phyloP scores from a whole-genome alignment of 129 eudicot genomes.

The Centella asiatica region DNA sequence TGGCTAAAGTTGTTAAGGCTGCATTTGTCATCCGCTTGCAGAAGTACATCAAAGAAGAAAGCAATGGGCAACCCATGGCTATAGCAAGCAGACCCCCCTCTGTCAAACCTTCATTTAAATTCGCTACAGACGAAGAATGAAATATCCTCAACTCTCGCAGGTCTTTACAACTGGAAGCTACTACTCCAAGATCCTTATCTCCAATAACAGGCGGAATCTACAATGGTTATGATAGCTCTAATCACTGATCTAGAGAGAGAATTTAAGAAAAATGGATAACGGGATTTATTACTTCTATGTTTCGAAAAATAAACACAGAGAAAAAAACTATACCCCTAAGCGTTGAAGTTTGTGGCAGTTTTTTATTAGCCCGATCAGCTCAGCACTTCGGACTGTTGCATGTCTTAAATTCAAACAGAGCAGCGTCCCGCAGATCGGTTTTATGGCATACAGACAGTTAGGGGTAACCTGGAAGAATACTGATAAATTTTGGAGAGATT shows the following conservation, averaged over 20 bases:
- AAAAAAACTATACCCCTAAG: slow-evolving; percentile 40
- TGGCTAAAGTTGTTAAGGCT: slow-evolving; percentile 58
- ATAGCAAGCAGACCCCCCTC: slow-evolving; percentile 68
- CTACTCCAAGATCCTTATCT: slow-evolving; percentile 57
- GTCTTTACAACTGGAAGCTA: slow-evolving; percentile 61
- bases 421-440: slow-evolving; percentile 50
- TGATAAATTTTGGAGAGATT: slow-evolving; percentile 38
- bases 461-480: slow-evolving; percentile 57
- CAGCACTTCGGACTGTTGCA: slow-evolving; percentile 33
- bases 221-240: too few species aligned
- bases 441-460: slow-evolving; percentile 44
- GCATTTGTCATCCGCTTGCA: slow-evolving; percentile 79
- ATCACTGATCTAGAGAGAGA: slow-evolving; percentile 44
- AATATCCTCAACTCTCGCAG: slow-evolving; percentile 67
- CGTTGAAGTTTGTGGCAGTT: slow-evolving; percentile 55
- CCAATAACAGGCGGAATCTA: too few species aligned
- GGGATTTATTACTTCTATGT: neutral
- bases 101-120: slow-evolving; percentile 35
- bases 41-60: slow-evolving; percentile 53
- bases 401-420: slow-evolving; percentile 60
- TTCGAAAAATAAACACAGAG: neutral
- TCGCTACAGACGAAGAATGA: slow-evolving; percentile 43
- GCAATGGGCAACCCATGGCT: slow-evolving; percentile 65
- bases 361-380: slow-evolving; percentile 40
- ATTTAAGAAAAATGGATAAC: neutral